Evolutionary conservation across 208 protist species (phyloP).

Genomic region (Borovskyia barvae): DNA sequence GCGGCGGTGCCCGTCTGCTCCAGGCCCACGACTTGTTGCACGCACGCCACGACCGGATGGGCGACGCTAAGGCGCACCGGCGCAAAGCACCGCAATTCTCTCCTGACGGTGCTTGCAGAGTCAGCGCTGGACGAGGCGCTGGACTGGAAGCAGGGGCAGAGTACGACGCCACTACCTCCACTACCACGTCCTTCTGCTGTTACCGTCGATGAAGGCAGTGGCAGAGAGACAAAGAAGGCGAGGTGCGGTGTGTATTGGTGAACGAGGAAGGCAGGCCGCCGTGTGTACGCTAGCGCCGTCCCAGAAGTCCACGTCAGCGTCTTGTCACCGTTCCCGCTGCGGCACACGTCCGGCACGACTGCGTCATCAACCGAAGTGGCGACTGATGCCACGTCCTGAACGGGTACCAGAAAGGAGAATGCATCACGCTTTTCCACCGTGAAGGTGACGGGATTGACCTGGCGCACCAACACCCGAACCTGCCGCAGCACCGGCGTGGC

Average conservation of each 20-base stretch:
- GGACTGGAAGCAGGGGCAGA: slow-evolving; percentile 29
- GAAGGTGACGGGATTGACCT: slow-evolving; percentile 47
- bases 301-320: too few species aligned
- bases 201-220: neutral
- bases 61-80: slow-evolving; percentile 41
- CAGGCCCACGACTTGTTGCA: slow-evolving; percentile 29
- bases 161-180: slow-evolving; percentile 19
- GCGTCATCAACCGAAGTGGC: too few species aligned
- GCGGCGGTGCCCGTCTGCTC: slow-evolving; percentile 21
- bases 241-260: slow-evolving; percentile 60
- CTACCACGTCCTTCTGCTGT: neutral
- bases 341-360: too few species aligned
- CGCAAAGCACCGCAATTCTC: neutral
- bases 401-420: slow-evolving; percentile 32
- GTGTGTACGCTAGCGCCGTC: slow-evolving; percentile 46
- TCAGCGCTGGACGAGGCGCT: neutral
- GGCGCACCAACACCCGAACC: slow-evolving; percentile 47
- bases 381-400: slow-evolving; percentile 14
- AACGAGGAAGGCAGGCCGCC: slow-evolving; percentile 45
- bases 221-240: slow-evolving; percentile 46
- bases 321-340: too few species aligned
- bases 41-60: slow-evolving; percentile 39
- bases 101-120: neutral
- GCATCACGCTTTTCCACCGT: slow-evolving; percentile 45
- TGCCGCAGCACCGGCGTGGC: too few species aligned